Evolutionary conservation across 2,329 filamentous ascomycete genomes (phyloP).

Genomic region (Aspergillus ustus): DNA sequence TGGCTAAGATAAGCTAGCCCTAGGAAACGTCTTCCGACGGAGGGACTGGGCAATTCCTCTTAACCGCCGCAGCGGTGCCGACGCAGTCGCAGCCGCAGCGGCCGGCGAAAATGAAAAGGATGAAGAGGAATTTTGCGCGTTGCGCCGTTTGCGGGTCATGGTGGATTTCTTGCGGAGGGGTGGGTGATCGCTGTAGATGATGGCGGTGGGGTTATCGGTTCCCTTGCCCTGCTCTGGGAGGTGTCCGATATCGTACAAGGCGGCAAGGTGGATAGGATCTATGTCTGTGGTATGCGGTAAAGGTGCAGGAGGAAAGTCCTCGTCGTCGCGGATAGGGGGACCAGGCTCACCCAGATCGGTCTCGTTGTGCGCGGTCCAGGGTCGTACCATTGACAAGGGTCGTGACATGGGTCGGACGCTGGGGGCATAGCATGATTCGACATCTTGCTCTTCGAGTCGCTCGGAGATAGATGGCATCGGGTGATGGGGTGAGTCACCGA

Average conservation of each 20-base stretch:
- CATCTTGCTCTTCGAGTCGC: constrained; percentile 26
- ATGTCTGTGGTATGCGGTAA: not conserved
- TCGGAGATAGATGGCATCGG: constrained; percentile 35
- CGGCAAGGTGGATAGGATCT: constrained; percentile 1
- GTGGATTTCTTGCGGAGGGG: constrained; percentile 12
- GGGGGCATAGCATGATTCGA: constrained; percentile 17
- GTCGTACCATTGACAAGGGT: constrained; percentile 21
- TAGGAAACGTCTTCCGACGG: constrained; percentile 12
- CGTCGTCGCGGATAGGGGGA: constrained; percentile 21
- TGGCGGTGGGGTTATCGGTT: constrained; percentile 10
- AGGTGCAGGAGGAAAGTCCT: constrained; percentile 7
- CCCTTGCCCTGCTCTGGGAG: constrained; percentile 13
- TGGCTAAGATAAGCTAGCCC: constrained; percentile 6
- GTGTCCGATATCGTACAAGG: constrained; percentile 11
- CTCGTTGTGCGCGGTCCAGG: constrained; percentile 27
- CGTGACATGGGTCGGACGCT: constrained; percentile 21
- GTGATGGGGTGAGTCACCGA: constrained; percentile 27
- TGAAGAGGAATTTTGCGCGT: not conserved
- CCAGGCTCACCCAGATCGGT: constrained; percentile 39
- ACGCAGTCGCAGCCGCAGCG: not conserved
- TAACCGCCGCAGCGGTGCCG: constrained; percentile 9
- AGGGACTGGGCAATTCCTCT: constrained; percentile 11
- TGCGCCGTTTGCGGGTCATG: not conserved
- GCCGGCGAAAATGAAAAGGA: not conserved
- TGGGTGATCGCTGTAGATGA: constrained; percentile 16